A percentile compares a stretch with the other conserved stretches of the same genome.
Evolutionary conservation across 805 yeast genomes (phyloP).

Genomic region (Yarrowia sp.): DNA sequence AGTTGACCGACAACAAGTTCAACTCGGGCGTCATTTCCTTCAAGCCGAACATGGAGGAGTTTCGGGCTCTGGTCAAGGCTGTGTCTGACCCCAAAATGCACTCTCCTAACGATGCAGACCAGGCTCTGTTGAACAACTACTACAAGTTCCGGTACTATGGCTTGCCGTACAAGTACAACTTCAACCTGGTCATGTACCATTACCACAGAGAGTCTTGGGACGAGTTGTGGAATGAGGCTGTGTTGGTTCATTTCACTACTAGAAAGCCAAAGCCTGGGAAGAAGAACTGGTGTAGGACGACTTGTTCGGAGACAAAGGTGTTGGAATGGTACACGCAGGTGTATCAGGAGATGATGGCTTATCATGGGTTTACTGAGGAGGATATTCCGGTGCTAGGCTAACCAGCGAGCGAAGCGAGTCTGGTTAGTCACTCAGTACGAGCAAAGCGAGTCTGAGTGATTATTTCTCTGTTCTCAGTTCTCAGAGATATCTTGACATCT

Average conservation of each 20-base stretch:
- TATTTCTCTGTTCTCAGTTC: too few species aligned
- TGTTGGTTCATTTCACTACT: conserved; percentile 31
- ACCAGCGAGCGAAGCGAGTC: not conserved
- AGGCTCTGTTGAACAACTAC: conserved; percentile 32
- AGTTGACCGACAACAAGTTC: conserved; percentile 30
- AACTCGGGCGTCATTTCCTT: conserved; percentile 33
- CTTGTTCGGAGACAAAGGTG: conserved; percentile 15
- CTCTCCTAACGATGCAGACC: conserved; percentile 34
- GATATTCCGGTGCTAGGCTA: conserved; percentile 31
- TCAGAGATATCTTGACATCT: too few species aligned
- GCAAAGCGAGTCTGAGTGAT: too few species aligned
- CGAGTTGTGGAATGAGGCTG: conserved; percentile 32
- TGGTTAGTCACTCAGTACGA: too few species aligned
- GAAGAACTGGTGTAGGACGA: not conserved
- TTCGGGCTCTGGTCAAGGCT: conserved; percentile 30
- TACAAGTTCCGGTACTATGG: conserved; percentile 30
- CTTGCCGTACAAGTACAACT: conserved; percentile 33
- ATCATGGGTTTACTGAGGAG: conserved; percentile 29
- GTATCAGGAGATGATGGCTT: conserved; percentile 32
- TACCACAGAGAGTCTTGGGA: conserved; percentile 31
- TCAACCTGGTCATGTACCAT: conserved; percentile 32
- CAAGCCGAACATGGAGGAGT: conserved; percentile 33
- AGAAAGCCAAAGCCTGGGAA: conserved; percentile 28
- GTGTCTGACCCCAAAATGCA: conserved; percentile 34
- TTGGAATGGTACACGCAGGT: conserved; percentile 31